Evolutionary conservation across 2,329 filamentous ascomycete species (phyloP), one percentile per base, ranked within the genome.

Genomic region (Stagonosporopsis rhizophila): DNA sequence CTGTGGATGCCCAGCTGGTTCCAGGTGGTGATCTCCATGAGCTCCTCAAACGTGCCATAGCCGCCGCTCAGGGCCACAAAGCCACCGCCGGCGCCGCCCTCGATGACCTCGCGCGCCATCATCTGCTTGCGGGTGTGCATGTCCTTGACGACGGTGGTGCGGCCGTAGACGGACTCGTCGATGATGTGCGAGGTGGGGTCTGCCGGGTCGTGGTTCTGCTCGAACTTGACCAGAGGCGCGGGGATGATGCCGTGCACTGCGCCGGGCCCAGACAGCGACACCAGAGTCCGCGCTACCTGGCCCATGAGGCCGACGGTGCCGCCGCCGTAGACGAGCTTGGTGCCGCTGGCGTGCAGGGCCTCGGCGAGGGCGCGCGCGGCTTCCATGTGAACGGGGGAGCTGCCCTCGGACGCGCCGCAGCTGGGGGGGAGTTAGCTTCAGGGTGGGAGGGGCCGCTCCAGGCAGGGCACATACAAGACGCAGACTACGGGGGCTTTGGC

Each of bases 241-340:
- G 95, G 95, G 69, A 99, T 97, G 74, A 99, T 90, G 71, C 95
- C 95, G 79, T 97, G 94, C 15, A 98, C 95, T 12, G 89, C 80
- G 46, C 87, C 77, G 0, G 93, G 91, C 2, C 95, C 94, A 5
- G 88, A 87, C 60, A 97, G 86, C 0, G 89, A 83, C 65, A 96
- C 92, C 25, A 99, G 87, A 0, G 91, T 93, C 68, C 89, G 89
- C 41, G 95, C 92, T 11, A 98, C 78, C 74, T 97, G 92, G 72
- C 95, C 95, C 95, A 99, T 99, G 41, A 99, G 84, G 9, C 95
- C 95, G 34, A 92, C 87, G 2, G 94, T 98, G 70, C 95, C 95
- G 66, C 95, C 95, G 66, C 95, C 95, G 77, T 98, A 99, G 62
- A 98, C 92, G 39, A 99, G 86, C 9, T 85, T 84, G 69, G 96